These are phyloP conservation scores for Diacronema lutheri DNA, from an alignment of 78 protist species.

Conservation along the genomic window DNA sequence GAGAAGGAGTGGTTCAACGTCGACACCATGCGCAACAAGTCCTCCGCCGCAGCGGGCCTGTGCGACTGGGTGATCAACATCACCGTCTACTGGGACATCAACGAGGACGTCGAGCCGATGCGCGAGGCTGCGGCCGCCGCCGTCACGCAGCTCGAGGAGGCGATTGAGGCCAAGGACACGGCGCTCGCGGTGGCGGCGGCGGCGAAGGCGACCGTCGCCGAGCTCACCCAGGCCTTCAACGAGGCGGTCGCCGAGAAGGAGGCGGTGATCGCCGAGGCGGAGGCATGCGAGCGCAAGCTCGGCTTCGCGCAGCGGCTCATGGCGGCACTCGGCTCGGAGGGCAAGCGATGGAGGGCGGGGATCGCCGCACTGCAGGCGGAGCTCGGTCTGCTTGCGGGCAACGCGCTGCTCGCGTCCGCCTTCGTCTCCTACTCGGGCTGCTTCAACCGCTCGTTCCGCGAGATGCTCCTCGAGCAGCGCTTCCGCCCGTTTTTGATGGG, in stretches of 20 bases:
- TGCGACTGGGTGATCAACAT: conserved; percentile 59
- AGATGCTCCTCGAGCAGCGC: conserved; percentile 5
- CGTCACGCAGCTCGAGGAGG: conserved; percentile 38
- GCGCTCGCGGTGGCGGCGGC: conserved; percentile 31
- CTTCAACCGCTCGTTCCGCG: conserved; percentile 64
- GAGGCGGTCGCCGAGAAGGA: conserved; percentile 46
- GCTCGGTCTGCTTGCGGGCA: conserved; percentile 54
- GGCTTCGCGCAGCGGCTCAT: conserved; percentile 69
- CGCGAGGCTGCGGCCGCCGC: conserved; percentile 39
- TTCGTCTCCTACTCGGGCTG: conserved; percentile 74
- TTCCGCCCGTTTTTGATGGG: conserved; percentile 38
- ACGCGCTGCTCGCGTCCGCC: conserved; percentile 69
- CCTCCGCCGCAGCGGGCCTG: conserved; percentile 73
- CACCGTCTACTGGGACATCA: conserved; percentile 62
- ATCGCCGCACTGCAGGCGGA: conserved; percentile 13
- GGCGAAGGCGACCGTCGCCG: conserved; percentile 51
- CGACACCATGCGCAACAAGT: conserved; percentile 27
- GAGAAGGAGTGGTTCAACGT: conserved; percentile 38
- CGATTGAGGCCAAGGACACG: conserved; percentile 51
- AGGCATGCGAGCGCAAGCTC: conserved; percentile 54
- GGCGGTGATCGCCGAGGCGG: conserved; percentile 52
- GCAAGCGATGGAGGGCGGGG: conserved; percentile 56
- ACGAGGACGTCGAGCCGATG: conserved; percentile 70
- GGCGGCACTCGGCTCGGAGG: conserved; percentile 61
- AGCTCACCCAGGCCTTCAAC: conserved; percentile 43